phyloP scores from a whole-genome alignment of 2,329 filamentous ascomycete species.

The Neopestalotiopsis sp. region DNA sequence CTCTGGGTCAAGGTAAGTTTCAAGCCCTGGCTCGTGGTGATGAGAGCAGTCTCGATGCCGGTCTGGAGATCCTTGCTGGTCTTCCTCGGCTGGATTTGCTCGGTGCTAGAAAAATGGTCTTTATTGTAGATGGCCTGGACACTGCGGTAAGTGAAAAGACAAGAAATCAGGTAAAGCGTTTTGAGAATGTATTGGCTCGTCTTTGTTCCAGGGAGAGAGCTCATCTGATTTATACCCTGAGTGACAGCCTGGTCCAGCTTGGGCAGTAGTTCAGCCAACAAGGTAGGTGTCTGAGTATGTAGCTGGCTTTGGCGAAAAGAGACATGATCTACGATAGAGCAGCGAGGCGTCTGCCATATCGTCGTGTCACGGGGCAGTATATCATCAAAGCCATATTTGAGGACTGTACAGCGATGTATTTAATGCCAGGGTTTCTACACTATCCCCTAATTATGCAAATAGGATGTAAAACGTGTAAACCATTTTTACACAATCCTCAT shows the following conservation, averaged over 20 bases:
- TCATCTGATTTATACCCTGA: constrained; percentile 14
- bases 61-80: constrained; percentile 17
- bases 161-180: constrained; percentile 9
- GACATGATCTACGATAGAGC: too few relatives aligned
- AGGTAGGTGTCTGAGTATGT: background rate
- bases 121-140: constrained; percentile 18
- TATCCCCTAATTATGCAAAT: constrained; percentile 8
- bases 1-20: background rate
- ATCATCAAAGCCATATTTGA: background rate
- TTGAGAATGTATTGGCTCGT: constrained; percentile 6
- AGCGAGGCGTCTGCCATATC: too few relatives aligned
- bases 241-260: background rate
- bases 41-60: constrained; percentile 15
- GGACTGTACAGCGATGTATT: constrained; percentile 3
- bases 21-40: constrained; percentile 3
- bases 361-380: background rate
- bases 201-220: constrained; percentile 15
- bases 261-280: background rate
- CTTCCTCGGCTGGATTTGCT: background rate
- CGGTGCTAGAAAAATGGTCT: constrained; percentile 10
- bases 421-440: constrained; percentile 4
- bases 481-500: background rate
- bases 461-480: background rate
- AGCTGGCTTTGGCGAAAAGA: too few relatives aligned
- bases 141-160: constrained; percentile 14